Evolutionary conservation across 768 basidiomycete genomes (phyloP).

Genomic region (Tephrocybe sp.): DNA sequence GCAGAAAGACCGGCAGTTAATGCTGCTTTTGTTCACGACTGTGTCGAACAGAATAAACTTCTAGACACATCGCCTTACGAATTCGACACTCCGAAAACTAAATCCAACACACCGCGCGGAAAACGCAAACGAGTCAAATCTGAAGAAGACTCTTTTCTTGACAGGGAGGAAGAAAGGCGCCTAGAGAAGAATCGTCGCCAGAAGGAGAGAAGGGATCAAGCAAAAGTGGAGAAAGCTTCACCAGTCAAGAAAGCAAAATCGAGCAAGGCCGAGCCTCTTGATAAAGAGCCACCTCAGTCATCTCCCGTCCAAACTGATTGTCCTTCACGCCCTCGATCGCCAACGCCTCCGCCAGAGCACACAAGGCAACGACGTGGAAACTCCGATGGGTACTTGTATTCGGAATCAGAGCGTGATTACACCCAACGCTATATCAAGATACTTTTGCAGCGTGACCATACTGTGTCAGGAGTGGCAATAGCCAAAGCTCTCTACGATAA

Average conservation of each 20-base stretch:
- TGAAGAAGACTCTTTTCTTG: not conserved
- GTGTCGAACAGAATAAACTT: constrained; percentile 40
- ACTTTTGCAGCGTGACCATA: constrained; percentile 48
- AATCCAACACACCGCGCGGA: constrained; percentile 11
- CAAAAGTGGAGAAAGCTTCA: constrained; percentile 3
- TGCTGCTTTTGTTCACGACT: constrained; percentile 54
- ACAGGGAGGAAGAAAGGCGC: constrained; percentile 10
- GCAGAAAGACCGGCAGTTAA: constrained; percentile 49
- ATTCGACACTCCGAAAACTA: constrained; percentile 28
- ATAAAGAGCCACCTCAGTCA: not conserved
- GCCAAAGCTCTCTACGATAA: constrained; percentile 41
- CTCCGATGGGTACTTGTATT: constrained; percentile 39
- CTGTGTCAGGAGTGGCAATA: constrained; percentile 38
- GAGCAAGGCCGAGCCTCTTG: not conserved
- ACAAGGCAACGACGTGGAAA: constrained; percentile 27
- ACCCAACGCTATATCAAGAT: constrained; percentile 41
- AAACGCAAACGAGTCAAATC: constrained; percentile 22
- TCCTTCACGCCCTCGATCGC: constrained; percentile 29
- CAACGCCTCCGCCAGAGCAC: constrained; percentile 44
- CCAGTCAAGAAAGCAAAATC: not conserved
- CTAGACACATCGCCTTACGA: constrained; percentile 46
- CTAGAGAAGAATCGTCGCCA: constrained; percentile 12
- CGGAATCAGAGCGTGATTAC: constrained; percentile 52
- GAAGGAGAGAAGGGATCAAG: constrained; percentile 15
- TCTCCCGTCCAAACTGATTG: not conserved